Evolutionary conservation across 768 basidiomycete genomes (phyloP).

Genomic region (Trametes elegans): DNA sequence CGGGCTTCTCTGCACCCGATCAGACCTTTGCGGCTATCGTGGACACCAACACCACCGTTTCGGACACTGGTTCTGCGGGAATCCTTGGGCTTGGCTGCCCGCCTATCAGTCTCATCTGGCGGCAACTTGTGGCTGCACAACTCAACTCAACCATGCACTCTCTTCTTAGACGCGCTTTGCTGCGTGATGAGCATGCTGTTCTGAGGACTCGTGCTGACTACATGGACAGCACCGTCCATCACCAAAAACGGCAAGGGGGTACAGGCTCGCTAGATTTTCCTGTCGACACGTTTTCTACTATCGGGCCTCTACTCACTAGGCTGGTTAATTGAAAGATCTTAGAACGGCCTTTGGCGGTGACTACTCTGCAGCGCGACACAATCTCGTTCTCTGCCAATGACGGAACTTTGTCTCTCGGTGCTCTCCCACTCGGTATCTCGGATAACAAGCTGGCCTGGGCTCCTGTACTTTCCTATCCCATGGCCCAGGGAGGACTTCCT

Average conservation of each 20-base stretch:
- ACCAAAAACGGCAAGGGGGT: constrained; percentile 1
- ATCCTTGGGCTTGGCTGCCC: constrained; percentile 80
- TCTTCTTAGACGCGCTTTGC: constrained; percentile 1
- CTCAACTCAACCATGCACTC: constrained; percentile 1
- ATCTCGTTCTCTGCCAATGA: constrained; percentile 67
- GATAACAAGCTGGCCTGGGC: constrained; percentile 62
- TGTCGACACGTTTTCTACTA: constrained; percentile 28
- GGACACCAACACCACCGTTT: constrained; percentile 63
- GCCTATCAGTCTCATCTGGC: constrained; percentile 39
- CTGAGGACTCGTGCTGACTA: background rate
- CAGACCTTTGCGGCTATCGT: constrained; percentile 70
- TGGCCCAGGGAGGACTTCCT: constrained; percentile 50
- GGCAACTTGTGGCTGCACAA: constrained; percentile 22
- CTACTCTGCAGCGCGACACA: constrained; percentile 67
- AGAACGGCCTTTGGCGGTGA: constrained; percentile 41
- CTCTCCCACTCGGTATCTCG: constrained; percentile 50
- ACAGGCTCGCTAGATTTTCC: constrained; percentile 3
- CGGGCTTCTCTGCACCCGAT: constrained; percentile 44
- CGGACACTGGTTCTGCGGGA: constrained; percentile 55
- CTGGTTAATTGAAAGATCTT: constrained; percentile 36
- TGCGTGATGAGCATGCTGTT: no score
- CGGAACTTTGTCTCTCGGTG: constrained; percentile 66
- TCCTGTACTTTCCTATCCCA: constrained; percentile 54
- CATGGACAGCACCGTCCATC: no score
- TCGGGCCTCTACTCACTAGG: constrained; percentile 36